A percentile compares a stretch with the other conserved stretches of the same genome.
phyloP scores from a whole-genome alignment of 169 alveolate genomes.

The Plasmodium gonderi region DNA sequence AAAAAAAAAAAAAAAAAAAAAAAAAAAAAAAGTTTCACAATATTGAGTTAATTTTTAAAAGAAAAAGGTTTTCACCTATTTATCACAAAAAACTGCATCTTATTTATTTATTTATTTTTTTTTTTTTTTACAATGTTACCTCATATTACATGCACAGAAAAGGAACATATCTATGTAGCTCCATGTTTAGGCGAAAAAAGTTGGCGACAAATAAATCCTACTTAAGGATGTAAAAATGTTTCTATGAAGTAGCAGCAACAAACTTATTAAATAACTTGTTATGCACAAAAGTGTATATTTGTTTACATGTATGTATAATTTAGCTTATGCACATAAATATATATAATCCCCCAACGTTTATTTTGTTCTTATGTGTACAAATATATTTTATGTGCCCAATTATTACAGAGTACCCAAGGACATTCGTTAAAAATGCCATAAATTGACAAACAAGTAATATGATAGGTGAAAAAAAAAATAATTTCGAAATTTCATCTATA shows the following conservation, averaged over 20 bases:
- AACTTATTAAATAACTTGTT: background rate
- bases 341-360: background rate
- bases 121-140: background rate
- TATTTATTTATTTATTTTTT: background rate
- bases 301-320: background rate
- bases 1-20: background rate
- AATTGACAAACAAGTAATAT: background rate
- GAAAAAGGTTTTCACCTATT: background rate
- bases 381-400: background rate
- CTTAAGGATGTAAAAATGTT: background rate
- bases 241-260: background rate
- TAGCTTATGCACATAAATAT: background rate
- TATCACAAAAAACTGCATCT: background rate
- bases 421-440: conserved; percentile 1
- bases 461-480: background rate
- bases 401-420: background rate
- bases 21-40: background rate
- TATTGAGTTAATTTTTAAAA: conserved; percentile 1
- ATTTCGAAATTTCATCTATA: background rate
- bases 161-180: background rate
- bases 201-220: background rate
- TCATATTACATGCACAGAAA: background rate
- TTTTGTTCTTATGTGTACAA: background rate
- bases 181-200: background rate
- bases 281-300: background rate